Conservation (phyloP, 139 green algal species). For the Picochlorum sp. region DNA sequence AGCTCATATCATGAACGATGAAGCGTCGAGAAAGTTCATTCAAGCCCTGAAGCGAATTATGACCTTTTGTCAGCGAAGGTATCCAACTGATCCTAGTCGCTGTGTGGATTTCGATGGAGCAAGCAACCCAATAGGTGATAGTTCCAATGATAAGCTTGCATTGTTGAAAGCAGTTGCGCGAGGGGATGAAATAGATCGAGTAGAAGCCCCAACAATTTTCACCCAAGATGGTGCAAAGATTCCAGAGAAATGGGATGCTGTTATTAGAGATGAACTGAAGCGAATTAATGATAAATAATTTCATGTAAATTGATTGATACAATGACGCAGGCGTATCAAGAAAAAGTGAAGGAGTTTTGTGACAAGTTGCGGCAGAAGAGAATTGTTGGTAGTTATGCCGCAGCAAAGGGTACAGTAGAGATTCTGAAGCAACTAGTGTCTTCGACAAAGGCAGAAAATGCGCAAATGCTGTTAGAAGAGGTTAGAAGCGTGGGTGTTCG, state of each 20-base stretch:
- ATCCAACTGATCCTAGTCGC: conserved; percentile 77
- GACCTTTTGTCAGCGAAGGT: conserved; percentile 70
- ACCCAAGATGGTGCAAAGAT: conserved; percentile 18
- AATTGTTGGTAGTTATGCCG: conserved; percentile 51
- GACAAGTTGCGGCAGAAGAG: conserved; percentile 45
- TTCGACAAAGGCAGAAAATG: conserved; percentile 40
- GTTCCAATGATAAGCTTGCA: conserved; percentile 49
- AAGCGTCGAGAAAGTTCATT: conserved; percentile 93
- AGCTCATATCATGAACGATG: conserved; percentile 99
- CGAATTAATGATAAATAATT: background rate
- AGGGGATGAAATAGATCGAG: conserved; percentile 38
- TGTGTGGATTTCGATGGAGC: conserved; percentile 70
- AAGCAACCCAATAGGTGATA: conserved; percentile 35
- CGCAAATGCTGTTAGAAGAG: conserved; percentile 56
- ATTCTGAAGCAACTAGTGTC: conserved; percentile 67
- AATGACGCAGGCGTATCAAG: background rate
- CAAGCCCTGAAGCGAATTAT: conserved; percentile 77
- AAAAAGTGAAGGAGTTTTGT: conserved; percentile 60
- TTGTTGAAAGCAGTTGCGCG: conserved; percentile 51
- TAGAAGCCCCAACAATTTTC: conserved; percentile 14
- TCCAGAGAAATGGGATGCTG: conserved; percentile 9
- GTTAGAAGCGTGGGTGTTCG: conserved; percentile 51
- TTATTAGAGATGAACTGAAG: conserved; percentile 4
- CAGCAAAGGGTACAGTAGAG: conserved; percentile 66
- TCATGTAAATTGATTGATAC: background rate